A percentile compares a stretch with the other conserved stretches of the same genome.
Conservation (phyloP, 2,329 filamentous ascomycete genomes). For the Fusarium proliferatum region DNA sequence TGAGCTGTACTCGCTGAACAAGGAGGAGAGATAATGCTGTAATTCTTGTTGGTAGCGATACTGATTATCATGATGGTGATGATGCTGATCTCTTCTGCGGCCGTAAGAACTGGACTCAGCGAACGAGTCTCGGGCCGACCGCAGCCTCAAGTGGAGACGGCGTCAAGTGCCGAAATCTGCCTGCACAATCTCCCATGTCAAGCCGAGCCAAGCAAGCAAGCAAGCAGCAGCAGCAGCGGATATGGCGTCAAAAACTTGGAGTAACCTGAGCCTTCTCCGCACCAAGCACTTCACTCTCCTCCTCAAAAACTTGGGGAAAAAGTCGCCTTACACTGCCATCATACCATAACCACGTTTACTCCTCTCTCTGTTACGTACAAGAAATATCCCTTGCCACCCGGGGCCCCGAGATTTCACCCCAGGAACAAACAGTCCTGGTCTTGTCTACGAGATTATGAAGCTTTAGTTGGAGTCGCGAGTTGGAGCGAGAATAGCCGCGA, state of each 20-base stretch:
- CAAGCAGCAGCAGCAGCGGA: conserved; percentile 10
- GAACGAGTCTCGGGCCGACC: conserved; percentile 20
- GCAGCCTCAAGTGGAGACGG: conserved; percentile 14
- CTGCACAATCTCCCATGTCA: conserved; percentile 4
- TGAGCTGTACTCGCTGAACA: background rate
- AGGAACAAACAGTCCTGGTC: background rate
- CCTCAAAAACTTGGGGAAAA: conserved; percentile 12
- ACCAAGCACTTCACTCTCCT: background rate
- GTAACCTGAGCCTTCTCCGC: conserved; percentile 18
- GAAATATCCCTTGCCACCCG: conserved; percentile 15
- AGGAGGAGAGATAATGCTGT: background rate
- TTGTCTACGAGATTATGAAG: background rate
- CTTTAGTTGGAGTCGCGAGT: conserved; percentile 13
- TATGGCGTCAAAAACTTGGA: conserved; percentile 28
- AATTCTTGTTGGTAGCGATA: background rate
- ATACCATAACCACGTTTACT: conserved; percentile 2
- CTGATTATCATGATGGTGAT: background rate
- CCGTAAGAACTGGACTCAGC: background rate
- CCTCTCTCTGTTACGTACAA: conserved; percentile 16
- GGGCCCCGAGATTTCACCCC: conserved; percentile 26
- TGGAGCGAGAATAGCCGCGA: conserved; percentile 28
- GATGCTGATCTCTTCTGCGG: background rate
- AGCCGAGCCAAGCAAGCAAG: conserved; percentile 8
- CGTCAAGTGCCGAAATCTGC: conserved; percentile 18
- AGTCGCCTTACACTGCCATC: background rate